Evolutionary conservation across 2,329 filamentous ascomycete genomes (phyloP).

Genomic region (Gaeumannomyces sp.): DNA sequence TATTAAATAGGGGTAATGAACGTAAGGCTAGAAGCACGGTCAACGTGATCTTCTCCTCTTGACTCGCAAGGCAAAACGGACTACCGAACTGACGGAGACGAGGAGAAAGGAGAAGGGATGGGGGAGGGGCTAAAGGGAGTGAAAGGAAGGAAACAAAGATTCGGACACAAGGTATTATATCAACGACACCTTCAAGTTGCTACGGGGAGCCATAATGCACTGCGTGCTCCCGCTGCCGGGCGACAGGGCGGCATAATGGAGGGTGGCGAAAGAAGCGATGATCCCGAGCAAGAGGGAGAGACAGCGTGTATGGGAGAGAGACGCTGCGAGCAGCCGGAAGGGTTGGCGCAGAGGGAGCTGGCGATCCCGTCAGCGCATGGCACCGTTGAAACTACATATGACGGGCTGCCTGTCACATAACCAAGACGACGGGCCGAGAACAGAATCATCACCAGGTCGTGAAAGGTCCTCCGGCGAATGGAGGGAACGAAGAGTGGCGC

Average conservation of each 20-base stretch:
- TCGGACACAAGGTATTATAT: background rate
- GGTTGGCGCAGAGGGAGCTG: slow-evolving; percentile 18
- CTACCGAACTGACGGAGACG: slow-evolving; percentile 14
- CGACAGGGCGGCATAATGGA: slow-evolving; percentile 1
- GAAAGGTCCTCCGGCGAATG: background rate
- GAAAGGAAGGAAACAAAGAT: background rate
- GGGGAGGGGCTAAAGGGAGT: slow-evolving; percentile 5
- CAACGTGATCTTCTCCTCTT: slow-evolving; percentile 27
- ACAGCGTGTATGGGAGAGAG: slow-evolving; percentile 5
- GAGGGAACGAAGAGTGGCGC: background rate
- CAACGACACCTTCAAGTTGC: background rate
- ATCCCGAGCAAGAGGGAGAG: slow-evolving; percentile 7
- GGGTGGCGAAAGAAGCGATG: background rate
- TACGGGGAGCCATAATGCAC: background rate
- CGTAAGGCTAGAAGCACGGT: slow-evolving; percentile 23
- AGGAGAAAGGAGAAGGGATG: slow-evolving; percentile 11
- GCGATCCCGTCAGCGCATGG: slow-evolving; percentile 23
- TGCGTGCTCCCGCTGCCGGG: background rate
- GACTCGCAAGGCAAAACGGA: slow-evolving; percentile 20
- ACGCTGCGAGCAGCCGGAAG: slow-evolving; percentile 6
- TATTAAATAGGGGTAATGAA: slow-evolving; percentile 14
- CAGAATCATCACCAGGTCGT: background rate
- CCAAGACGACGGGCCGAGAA: slow-evolving; percentile 11
- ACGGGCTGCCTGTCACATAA: slow-evolving; percentile 21
- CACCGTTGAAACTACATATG: slow-evolving; percentile 24